Percentiles rank a stretch among this genome's conserved stretches.
Evolutionary conservation across 441 rosid species (phyloP).

Genomic region (Brassica balearica): DNA sequence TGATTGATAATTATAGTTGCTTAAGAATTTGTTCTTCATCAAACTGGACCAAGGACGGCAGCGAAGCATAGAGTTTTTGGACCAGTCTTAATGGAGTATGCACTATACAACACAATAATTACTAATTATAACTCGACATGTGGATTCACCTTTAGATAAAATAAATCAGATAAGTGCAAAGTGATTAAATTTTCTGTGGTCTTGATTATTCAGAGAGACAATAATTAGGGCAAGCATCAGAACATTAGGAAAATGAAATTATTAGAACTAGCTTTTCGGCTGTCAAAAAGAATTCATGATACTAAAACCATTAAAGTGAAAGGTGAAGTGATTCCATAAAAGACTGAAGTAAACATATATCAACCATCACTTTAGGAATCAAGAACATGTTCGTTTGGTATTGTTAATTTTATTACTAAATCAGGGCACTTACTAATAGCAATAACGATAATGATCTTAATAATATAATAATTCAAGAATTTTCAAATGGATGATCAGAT

Average conservation of each 20-base stretch:
- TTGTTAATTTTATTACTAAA: slow-evolving; percentile 7
- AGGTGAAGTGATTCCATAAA: slow-evolving; percentile 33
- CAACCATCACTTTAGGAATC: slow-evolving; percentile 27
- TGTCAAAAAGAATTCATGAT: slow-evolving; percentile 18
- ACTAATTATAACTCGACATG: slow-evolving; percentile 8
- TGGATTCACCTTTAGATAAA: slow-evolving; percentile 17
- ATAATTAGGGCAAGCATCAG: slow-evolving; percentile 28
- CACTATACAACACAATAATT: slow-evolving; percentile 13
- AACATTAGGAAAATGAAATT: slow-evolving; percentile 16
- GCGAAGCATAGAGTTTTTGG: slow-evolving; percentile 15
- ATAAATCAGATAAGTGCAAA: background rate
- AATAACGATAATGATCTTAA: background rate
- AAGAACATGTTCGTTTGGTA: slow-evolving; percentile 41
- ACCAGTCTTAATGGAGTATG: slow-evolving; percentile 26
- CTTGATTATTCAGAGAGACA: slow-evolving; percentile 15
- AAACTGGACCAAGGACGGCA: slow-evolving; percentile 33
- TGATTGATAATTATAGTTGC: background rate
- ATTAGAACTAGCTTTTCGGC: slow-evolving; percentile 5
- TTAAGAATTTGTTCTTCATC: slow-evolving; percentile 23
- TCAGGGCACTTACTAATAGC: background rate
- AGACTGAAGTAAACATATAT: slow-evolving; percentile 24
- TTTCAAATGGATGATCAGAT: slow-evolving; percentile 5
- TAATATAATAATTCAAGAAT: background rate
- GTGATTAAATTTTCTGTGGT: background rate
- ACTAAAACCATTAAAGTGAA: slow-evolving; percentile 25